Conservation (phyloP, 192 early-diverging fungal genomes). For the Phycomyces nitens region DNA sequence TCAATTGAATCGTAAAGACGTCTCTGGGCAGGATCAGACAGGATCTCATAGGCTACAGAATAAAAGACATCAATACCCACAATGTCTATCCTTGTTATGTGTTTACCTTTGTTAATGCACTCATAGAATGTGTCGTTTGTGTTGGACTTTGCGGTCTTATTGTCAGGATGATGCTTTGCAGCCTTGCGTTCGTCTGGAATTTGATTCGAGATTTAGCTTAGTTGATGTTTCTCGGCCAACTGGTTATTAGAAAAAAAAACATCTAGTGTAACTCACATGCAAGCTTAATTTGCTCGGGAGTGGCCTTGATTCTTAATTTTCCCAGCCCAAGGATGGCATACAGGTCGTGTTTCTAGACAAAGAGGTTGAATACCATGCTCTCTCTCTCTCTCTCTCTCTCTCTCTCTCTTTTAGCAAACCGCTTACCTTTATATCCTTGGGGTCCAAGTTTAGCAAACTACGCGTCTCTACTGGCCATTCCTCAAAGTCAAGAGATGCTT, state of each 20-base stretch:
- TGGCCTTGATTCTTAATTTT: constrained; percentile 61
- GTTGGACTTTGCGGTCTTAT: constrained; percentile 60
- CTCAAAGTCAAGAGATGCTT: constrained; percentile 35
- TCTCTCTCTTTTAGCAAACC: no score
- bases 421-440: constrained; percentile 69
- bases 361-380: no score
- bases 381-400: no score
- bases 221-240: no score
- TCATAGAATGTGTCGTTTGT: constrained; percentile 79
- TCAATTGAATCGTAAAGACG: constrained; percentile 80
- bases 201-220: no score
- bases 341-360: constrained; percentile 64
- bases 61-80: neutral
- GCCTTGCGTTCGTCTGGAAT: constrained; percentile 20
- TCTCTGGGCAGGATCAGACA: constrained; percentile 65
- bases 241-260: no score
- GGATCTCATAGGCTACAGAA: constrained; percentile 61
- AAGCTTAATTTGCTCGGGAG: constrained; percentile 68
- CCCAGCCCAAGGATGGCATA: constrained; percentile 77
- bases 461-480: constrained; percentile 58
- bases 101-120: constrained; percentile 56
- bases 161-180: constrained; percentile 62
- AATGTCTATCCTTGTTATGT: neutral
- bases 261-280: constrained; percentile 42
- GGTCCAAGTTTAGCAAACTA: constrained; percentile 58